Conservation (phyloP, 2,329 filamentous ascomycete genomes). For the Parascedosporium putredinis region DNA sequence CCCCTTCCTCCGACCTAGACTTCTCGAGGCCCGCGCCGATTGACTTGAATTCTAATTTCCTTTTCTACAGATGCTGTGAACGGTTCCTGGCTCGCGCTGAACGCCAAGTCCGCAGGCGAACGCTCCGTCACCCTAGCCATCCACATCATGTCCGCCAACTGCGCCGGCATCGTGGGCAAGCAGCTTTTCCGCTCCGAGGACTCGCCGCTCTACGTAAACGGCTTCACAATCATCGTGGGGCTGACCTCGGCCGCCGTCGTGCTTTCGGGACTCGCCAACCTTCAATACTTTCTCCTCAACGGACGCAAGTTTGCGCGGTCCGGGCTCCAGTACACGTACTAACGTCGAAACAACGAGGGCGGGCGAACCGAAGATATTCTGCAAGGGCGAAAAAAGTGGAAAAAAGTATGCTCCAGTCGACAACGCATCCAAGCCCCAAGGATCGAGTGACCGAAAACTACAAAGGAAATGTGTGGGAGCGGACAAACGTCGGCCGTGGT, state of each 20-base stretch:
- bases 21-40: background rate
- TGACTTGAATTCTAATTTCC: background rate
- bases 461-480: too few relatives aligned
- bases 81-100: constrained; percentile 21
- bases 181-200: constrained; percentile 21
- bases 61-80: constrained; percentile 15
- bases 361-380: too few relatives aligned
- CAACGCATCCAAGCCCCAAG: too few relatives aligned
- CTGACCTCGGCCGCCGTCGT: constrained; percentile 16
- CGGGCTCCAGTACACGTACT: background rate
- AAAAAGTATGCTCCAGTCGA: too few relatives aligned
- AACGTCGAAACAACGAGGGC: too few relatives aligned
- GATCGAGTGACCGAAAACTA: too few relatives aligned
- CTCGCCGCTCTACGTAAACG: constrained; percentile 18
- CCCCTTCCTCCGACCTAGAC: background rate
- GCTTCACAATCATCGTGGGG: constrained; percentile 18
- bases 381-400: too few relatives aligned
- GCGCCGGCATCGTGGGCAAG: constrained; percentile 19
- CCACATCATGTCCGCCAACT: constrained; percentile 23
- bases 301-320: background rate
- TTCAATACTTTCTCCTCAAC: constrained; percentile 15
- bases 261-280: constrained; percentile 14
- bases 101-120: constrained; percentile 19
- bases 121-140: constrained; percentile 22
- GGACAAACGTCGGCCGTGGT: too few relatives aligned